A percentile compares a stretch with the other conserved stretches of the same genome.
phyloP scores from a whole-genome alignment of 2,329 filamentous ascomycete genomes.

The Decorospora gaudefroyi region DNA sequence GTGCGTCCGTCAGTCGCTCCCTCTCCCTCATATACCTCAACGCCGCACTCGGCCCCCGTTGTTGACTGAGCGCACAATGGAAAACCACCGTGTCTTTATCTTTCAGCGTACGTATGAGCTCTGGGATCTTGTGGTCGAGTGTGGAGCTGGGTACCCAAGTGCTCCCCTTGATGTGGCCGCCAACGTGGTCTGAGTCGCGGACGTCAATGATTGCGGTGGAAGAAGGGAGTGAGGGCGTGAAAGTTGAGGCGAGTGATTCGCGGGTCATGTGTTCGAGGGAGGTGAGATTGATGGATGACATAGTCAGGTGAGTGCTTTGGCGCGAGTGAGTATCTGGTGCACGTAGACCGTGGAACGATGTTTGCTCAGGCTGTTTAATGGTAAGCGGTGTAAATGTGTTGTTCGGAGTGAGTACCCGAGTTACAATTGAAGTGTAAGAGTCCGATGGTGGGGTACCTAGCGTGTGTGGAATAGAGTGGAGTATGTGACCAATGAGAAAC shows the following conservation, averaged over 20 bases:
- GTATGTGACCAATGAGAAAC: conserved; percentile 1
- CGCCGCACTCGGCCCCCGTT: conserved; percentile 84
- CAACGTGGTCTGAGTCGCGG: conserved; percentile 85
- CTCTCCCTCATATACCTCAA: conserved; percentile 76
- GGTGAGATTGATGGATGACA: conserved; percentile 59
- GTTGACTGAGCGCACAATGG: conserved; percentile 90
- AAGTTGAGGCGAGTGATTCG: conserved; percentile 62
- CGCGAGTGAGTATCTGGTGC: conserved; percentile 4
- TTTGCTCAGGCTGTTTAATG: no score
- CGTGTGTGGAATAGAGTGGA: no score
- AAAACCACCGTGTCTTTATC: conserved; percentile 87
- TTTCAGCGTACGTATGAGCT: conserved; percentile 76
- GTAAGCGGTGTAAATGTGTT: neutral
- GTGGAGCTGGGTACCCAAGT: conserved; percentile 74
- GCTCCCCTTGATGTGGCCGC: conserved; percentile 82
- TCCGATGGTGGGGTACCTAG: neutral
- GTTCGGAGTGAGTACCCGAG: conserved; percentile 2
- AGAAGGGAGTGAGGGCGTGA: conserved; percentile 48
- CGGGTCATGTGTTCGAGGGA: conserved; percentile 68
- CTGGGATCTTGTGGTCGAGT: conserved; percentile 77
- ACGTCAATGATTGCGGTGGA: conserved; percentile 81
- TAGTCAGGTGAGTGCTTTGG: no score
- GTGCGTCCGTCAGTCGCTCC: conserved; percentile 53
- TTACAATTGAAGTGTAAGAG: conserved; percentile 1
- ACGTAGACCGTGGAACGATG: neutral